Percentiles rank a stretch among this genome's conserved stretches.
Evolutionary conservation across 2,329 filamentous ascomycete genomes (phyloP).

Genomic region (Neonectria faginata): DNA sequence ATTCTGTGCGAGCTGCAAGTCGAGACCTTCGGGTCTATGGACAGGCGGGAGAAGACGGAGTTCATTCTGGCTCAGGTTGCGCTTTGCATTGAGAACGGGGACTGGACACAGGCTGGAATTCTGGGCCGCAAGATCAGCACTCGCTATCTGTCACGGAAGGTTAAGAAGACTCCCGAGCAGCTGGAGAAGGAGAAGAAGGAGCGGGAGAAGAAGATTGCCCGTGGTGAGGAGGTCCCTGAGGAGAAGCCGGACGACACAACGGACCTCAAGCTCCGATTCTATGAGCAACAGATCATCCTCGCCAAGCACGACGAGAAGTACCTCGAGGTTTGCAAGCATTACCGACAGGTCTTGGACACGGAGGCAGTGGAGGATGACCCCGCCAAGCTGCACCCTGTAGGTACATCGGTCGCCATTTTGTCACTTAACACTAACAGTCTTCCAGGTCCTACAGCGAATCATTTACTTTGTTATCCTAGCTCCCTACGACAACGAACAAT

Average conservation of each 20-base stretch:
- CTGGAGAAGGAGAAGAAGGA: slow-evolving; percentile 92
- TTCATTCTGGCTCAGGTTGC: slow-evolving; percentile 96
- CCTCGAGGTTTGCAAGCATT: slow-evolving; percentile 97
- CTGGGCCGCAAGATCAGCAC: slow-evolving; percentile 97
- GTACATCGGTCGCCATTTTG: slow-evolving; percentile 47
- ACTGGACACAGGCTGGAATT: slow-evolving; percentile 96
- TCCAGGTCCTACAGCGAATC: slow-evolving; percentile 87
- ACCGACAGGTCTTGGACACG: slow-evolving; percentile 95
- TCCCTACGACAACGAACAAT: slow-evolving; percentile 98
- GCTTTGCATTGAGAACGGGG: slow-evolving; percentile 93
- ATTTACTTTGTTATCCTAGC: slow-evolving; percentile 98
- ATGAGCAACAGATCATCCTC: slow-evolving; percentile 95
- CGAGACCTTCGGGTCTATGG: slow-evolving; percentile 99
- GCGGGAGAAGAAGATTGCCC: slow-evolving; percentile 84
- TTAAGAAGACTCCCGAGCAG: slow-evolving; percentile 90
- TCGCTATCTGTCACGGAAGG: slow-evolving; percentile 87
- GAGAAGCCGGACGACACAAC: slow-evolving; percentile 90
- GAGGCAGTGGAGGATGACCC: slow-evolving; percentile 94
- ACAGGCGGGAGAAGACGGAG: slow-evolving; percentile 95
- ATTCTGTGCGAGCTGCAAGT: slow-evolving; percentile 98
- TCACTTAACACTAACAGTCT: slow-evolving; percentile 28
- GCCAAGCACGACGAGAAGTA: slow-evolving; percentile 99
- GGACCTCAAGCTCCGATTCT: slow-evolving; percentile 94
- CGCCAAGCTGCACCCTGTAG: slow-evolving; percentile 84
- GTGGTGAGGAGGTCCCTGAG: slow-evolving; percentile 81